Evolutionary conservation across 768 basidiomycete species (phyloP).

Genomic region (Naganishia vishniacii): DNA sequence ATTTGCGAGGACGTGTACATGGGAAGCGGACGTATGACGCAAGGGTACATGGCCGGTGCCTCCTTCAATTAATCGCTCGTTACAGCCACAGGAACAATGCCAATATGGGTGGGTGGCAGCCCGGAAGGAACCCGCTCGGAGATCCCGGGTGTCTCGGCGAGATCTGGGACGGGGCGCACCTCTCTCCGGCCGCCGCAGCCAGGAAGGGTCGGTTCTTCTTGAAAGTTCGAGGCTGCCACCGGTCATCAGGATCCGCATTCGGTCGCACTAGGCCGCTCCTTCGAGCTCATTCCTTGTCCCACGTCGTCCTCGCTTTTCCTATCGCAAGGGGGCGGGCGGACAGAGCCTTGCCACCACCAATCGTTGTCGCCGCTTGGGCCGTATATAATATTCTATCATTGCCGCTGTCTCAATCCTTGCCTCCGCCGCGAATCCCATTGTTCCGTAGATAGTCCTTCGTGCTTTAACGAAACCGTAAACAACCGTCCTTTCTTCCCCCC

Average conservation of each 20-base stretch:
- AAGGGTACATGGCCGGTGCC: too few relatives aligned
- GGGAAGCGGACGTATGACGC: background rate
- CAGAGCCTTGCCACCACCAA: too few relatives aligned
- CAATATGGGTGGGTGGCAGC: too few relatives aligned
- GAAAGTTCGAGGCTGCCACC: background rate
- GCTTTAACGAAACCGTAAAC: slow-evolving; percentile 5
- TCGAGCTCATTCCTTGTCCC: background rate
- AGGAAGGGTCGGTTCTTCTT: too few relatives aligned
- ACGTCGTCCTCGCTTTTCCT: background rate
- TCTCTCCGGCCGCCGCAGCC: too few relatives aligned
- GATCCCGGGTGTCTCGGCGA: too few relatives aligned
- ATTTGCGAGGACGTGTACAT: background rate
- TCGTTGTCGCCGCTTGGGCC: background rate
- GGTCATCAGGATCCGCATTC: background rate
- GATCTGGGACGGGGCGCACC: too few relatives aligned
- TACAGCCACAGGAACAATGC: too few relatives aligned
- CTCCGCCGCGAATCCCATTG: too few relatives aligned
- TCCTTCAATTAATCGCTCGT: too few relatives aligned
- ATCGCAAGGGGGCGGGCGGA: background rate
- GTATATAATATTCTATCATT: slow-evolving; percentile 13
- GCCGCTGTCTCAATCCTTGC: too few relatives aligned
- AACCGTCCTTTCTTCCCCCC: background rate
- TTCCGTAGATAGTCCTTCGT: slow-evolving; percentile 6
- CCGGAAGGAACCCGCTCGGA: too few relatives aligned
- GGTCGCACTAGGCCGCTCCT: background rate